Conservation (phyloP, 2,329 filamentous ascomycete genomes). For the Tolypocladium cylindrosporum region DNA sequence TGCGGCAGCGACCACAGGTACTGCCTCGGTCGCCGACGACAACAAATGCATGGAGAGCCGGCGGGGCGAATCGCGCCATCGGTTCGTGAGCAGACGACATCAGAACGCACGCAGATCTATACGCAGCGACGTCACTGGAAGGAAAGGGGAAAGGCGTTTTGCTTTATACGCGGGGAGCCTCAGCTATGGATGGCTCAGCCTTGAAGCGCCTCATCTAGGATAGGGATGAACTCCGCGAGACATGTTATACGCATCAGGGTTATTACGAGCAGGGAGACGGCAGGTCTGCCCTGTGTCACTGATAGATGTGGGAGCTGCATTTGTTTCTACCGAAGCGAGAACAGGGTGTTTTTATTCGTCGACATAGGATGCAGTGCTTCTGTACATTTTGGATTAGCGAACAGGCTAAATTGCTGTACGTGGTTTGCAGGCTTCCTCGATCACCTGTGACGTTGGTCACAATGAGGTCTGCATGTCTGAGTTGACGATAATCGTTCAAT, state of each 20-base stretch:
- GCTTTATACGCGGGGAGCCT: slow-evolving; percentile 4
- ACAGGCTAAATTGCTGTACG: slow-evolving; percentile 6
- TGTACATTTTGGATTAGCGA: slow-evolving; percentile 10
- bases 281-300: slow-evolving; percentile 2
- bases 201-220: slow-evolving; percentile 5
- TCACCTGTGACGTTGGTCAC: not conserved
- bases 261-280: slow-evolving; percentile 1
- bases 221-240: slow-evolving; percentile 5
- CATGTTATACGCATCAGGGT: slow-evolving; percentile 6
- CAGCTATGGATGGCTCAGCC: slow-evolving; percentile 3
- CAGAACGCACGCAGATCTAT: slow-evolving; percentile 1
- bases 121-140: slow-evolving; percentile 5
- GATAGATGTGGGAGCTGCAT: slow-evolving; percentile 10
- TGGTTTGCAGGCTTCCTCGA: not conserved
- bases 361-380: slow-evolving; percentile 1
- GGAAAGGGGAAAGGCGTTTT: slow-evolving; percentile 6
- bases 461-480: too few species aligned
- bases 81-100: not conserved
- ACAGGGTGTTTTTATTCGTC: slow-evolving; percentile 3
- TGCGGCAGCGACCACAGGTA: not conserved
- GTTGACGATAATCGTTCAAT: too few species aligned
- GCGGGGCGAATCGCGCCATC: not conserved
- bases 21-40: not conserved
- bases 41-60: not conserved
- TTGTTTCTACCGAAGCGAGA: slow-evolving; percentile 7